Evolutionary conservation across 2,329 filamentous ascomycete genomes (phyloP).

Genomic region (Bipolaris cookei): DNA sequence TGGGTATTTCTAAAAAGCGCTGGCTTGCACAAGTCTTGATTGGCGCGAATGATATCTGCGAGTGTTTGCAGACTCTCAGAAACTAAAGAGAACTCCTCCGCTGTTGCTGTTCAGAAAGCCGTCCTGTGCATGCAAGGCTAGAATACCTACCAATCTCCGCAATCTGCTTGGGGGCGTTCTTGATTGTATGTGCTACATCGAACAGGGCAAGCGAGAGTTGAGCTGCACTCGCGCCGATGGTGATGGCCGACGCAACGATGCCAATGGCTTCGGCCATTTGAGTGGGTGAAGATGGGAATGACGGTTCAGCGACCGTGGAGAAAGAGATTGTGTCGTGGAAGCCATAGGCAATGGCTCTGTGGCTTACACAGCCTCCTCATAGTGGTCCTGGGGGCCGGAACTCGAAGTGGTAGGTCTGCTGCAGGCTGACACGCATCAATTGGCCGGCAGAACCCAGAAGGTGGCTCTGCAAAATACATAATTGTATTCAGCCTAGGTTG

Average conservation of each 20-base stretch:
- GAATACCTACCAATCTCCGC: constrained; percentile 18
- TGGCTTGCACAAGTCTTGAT: constrained; percentile 3
- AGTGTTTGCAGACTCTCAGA: constrained; percentile 8
- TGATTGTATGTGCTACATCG: constrained; percentile 22
- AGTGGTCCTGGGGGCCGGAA: constrained; percentile 1
- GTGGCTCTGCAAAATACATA: background rate
- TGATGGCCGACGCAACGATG: constrained; percentile 16
- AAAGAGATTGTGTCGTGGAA: background rate
- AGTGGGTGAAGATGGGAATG: background rate
- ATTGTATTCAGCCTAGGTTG: background rate
- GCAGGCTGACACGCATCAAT: constrained; percentile 2
- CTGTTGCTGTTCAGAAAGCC: background rate
- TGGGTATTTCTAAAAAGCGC: background rate
- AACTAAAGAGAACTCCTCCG: constrained; percentile 7
- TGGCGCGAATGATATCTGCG: background rate
- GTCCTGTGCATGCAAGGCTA: background rate
- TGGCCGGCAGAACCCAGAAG: background rate
- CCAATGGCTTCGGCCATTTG: constrained; percentile 16
- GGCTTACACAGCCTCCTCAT: constrained; percentile 16
- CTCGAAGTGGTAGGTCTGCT: constrained; percentile 4
- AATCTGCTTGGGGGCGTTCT: constrained; percentile 25
- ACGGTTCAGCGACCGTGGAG: background rate
- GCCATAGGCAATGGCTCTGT: background rate
- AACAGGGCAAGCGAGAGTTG: constrained; percentile 27
- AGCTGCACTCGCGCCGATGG: constrained; percentile 23